These are phyloP conservation scores for Sphaerostilbella broomeana DNA, from an alignment of 2,329 filamentous ascomycete species.

Conservation along the genomic window DNA sequence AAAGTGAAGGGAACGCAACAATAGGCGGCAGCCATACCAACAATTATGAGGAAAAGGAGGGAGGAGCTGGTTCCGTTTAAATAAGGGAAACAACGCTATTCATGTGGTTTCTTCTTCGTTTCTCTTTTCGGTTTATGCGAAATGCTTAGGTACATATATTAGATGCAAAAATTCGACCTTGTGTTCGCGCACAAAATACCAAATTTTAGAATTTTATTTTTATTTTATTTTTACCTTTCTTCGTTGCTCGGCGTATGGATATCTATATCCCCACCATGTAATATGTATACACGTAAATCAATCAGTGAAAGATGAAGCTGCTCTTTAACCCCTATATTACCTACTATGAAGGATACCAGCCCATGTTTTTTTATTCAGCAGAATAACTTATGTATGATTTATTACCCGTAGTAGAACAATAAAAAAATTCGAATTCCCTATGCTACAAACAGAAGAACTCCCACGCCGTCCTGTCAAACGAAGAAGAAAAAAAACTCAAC, in stretches of 20 bases:
- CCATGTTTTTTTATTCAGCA: too few species aligned
- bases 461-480: conserved; percentile 4
- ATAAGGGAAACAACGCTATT: too few species aligned
- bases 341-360: too few species aligned
- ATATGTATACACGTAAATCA: neutral
- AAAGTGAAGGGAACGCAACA: too few species aligned
- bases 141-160: neutral
- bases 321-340: conserved; percentile 17
- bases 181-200: conserved; percentile 5
- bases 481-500: conserved; percentile 15
- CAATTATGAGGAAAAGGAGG: neutral
- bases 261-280: too few species aligned
- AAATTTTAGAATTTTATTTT: neutral
- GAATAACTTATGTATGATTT: too few species aligned
- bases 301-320: conserved; percentile 1
- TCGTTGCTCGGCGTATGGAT: too few species aligned
- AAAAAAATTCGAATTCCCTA: too few species aligned
- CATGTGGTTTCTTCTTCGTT: too few species aligned
- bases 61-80: too few species aligned
- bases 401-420: too few species aligned
- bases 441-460: conserved; percentile 12
- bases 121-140: too few species aligned
- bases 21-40: neutral
- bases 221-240: neutral
- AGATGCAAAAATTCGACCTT: neutral